Evolutionary conservation across 2,329 filamentous ascomycete species (phyloP).

Genomic region (Pseudocercospora macadamiae): DNA sequence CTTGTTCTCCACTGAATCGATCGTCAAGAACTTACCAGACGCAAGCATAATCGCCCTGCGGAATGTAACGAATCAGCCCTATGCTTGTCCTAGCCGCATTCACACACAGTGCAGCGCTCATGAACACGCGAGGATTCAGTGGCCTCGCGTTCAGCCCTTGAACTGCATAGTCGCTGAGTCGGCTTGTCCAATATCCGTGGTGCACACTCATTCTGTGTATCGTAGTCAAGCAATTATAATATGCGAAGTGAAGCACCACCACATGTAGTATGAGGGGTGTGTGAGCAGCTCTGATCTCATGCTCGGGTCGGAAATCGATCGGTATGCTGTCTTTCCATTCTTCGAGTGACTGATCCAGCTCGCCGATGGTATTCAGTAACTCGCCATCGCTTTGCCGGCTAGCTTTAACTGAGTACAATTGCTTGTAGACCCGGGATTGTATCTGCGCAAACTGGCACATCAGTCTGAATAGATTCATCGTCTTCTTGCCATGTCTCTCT

Average conservation of each 20-base stretch:
- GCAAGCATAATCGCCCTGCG: conserved; percentile 90
- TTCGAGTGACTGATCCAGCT: conserved; percentile 80
- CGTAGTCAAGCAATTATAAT: conserved; percentile 96
- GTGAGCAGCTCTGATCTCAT: conserved; percentile 91
- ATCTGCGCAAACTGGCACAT: conserved; percentile 93
- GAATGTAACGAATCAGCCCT: conserved; percentile 91
- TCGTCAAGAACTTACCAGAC: conserved; percentile 70
- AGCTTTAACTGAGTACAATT: conserved; percentile 88
- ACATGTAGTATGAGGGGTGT: conserved; percentile 93
- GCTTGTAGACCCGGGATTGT: conserved; percentile 91
- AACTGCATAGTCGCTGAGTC: conserved; percentile 91
- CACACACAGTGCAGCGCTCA: conserved; percentile 88
- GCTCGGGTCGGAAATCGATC: conserved; percentile 92
- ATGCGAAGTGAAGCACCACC: conserved; percentile 91
- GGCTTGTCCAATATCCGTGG: conserved; percentile 96
- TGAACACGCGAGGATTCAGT: conserved; percentile 91
- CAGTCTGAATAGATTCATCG: conserved; percentile 90
- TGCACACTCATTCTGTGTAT: conserved; percentile 99
- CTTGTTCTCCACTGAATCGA: neutral
- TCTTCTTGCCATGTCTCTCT: conserved; percentile 73
- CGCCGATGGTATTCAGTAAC: conserved; percentile 90
- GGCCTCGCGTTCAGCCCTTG: conserved; percentile 89
- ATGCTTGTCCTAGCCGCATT: conserved; percentile 92
- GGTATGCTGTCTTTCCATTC: conserved; percentile 97
- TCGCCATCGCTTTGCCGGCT: conserved; percentile 91